These are phyloP conservation scores for Inga laurina DNA, from an alignment of 306 rosid species.

Conservation along the genomic window DNA sequence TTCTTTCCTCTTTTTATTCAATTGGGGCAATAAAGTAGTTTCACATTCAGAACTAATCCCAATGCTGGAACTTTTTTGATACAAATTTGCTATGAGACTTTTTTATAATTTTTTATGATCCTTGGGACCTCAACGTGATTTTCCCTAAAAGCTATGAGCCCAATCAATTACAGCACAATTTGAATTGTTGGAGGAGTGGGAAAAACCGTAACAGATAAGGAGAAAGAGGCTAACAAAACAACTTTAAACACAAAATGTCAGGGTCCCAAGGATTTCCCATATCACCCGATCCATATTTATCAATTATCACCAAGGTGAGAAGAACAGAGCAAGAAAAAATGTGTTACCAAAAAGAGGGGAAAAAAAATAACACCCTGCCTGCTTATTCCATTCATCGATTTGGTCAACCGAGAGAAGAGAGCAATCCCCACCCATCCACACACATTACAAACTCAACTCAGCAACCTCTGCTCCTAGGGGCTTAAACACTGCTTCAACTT, in stretches of 20 bases:
- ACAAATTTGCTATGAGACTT: too few relatives aligned
- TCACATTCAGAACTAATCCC: too few relatives aligned
- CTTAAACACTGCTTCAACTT: constrained; percentile 65
- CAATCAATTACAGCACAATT: not conserved
- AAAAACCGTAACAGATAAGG: too few relatives aligned
- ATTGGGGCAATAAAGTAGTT: too few relatives aligned
- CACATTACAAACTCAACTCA: constrained; percentile 48
- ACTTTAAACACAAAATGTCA: too few relatives aligned
- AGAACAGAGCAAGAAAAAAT: constrained; percentile 18
- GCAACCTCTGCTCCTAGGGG: constrained; percentile 59
- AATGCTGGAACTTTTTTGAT: too few relatives aligned
- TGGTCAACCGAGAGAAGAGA: constrained; percentile 13
- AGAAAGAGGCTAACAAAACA: too few relatives aligned
- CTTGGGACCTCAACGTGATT: too few relatives aligned
- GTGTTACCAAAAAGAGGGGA: not conserved
- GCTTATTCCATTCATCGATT: constrained; percentile 38
- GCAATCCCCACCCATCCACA: constrained; percentile 3
- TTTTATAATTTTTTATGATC: too few relatives aligned
- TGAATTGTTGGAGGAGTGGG: too few relatives aligned
- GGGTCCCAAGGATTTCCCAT: constrained; percentile 17
- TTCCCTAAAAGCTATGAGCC: not conserved
- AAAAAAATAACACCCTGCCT: not conserved
- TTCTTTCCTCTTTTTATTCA: too few relatives aligned
- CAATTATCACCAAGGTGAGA: constrained; percentile 7
- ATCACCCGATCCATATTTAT: constrained; percentile 21